These are phyloP conservation scores for Rhynchospora pubera DNA, from an alignment of 176 grass and related monocot species.

Conservation along the genomic window DNA sequence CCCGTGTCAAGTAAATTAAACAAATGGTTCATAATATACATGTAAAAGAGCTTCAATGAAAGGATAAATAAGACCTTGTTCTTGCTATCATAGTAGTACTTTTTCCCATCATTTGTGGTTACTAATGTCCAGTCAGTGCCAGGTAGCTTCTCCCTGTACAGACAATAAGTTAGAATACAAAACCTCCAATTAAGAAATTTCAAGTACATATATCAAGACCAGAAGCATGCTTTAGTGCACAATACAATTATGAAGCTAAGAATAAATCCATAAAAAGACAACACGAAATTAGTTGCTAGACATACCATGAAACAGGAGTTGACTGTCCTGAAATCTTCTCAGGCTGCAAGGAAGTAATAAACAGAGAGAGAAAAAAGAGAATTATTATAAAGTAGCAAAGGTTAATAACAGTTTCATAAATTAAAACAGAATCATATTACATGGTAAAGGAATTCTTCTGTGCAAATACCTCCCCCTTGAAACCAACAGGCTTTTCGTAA, in stretches of 20 bases:
- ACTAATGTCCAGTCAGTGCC: conserved; percentile 91
- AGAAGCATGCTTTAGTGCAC: neutral
- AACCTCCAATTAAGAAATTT: neutral
- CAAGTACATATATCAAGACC: neutral
- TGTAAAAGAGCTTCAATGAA: neutral
- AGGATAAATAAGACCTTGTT: conserved; percentile 46
- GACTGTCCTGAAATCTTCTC: conserved; percentile 52
- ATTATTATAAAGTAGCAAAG: conserved; percentile 31
- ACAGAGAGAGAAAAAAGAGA: conserved; percentile 22
- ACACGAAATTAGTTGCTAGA: neutral
- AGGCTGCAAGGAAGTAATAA: conserved; percentile 36
- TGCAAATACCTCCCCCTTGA: conserved; percentile 94
- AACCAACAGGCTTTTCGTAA: conserved; percentile 78
- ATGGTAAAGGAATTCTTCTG: conserved; percentile 62
- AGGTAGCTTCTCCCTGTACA: conserved; percentile 73
- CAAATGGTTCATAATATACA: neutral
- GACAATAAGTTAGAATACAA: conserved; percentile 22
- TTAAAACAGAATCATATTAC: conserved; percentile 81
- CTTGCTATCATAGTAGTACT: conserved; percentile 97
- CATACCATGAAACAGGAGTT: conserved; percentile 89
- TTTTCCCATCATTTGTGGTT: conserved; percentile 90
- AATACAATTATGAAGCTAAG: neutral
- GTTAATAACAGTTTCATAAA: conserved; percentile 30
- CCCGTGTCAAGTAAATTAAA: neutral
- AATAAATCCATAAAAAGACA: conserved; percentile 1